These are phyloP conservation scores for Blastomyces parvus DNA, from an alignment of 2,329 filamentous ascomycete species.

Conservation along the genomic window DNA sequence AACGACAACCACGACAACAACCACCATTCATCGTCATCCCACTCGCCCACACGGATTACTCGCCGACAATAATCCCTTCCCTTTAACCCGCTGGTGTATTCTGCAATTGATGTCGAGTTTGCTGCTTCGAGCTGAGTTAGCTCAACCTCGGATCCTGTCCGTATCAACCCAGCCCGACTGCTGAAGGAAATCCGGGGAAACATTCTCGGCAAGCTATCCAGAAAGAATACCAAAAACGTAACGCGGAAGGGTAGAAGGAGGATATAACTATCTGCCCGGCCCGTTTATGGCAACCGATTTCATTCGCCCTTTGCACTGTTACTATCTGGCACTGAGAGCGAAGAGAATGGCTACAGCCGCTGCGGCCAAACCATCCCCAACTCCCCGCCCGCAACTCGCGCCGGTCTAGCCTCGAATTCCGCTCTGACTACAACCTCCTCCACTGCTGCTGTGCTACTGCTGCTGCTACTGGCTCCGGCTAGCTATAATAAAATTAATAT, in stretches of 20 bases:
- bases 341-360: conserved; percentile 14
- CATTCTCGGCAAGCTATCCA: neutral
- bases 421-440: neutral
- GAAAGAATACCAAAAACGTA: neutral
- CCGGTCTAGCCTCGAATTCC: neutral
- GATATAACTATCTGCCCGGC: neutral
- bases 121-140: neutral
- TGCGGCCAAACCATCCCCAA: conserved; percentile 9
- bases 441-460: neutral
- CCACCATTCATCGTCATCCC: too few relatives aligned
- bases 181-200: neutral
- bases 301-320: neutral
- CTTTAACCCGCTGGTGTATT: neutral
- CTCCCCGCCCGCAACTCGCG: conserved; percentile 5
- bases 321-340: neutral
- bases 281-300: neutral
- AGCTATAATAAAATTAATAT: neutral
- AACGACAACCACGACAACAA: too few relatives aligned
- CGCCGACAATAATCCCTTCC: too few relatives aligned
- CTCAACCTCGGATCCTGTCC: neutral
- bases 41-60: too few relatives aligned
- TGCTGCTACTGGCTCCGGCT: neutral
- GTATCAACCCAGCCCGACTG: too few relatives aligned
- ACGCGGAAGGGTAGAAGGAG: neutral
- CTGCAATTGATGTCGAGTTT: neutral